Percentiles rank a stretch among this genome's conserved stretches.
phyloP scores from a whole-genome alignment of 1,139 yeast genomes.

The Nakaseomyces bracarensis region DNA sequence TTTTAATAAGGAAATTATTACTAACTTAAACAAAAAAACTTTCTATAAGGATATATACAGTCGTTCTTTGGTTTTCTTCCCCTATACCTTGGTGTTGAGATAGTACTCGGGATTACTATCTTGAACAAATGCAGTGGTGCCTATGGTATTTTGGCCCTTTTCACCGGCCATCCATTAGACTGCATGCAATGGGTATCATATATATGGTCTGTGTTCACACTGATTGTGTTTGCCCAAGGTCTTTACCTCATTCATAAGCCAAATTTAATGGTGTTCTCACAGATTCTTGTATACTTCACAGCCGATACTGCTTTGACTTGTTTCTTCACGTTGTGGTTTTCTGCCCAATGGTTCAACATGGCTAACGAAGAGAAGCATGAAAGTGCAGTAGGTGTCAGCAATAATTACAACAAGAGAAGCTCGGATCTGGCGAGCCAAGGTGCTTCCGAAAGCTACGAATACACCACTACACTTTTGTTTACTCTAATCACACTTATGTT shows the following conservation, averaged over 20 bases:
- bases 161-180: slow-evolving; percentile 84
- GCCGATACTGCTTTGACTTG: slow-evolving; percentile 61
- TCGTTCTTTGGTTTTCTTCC: slow-evolving; percentile 43
- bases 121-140: slow-evolving; percentile 85
- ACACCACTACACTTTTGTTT: slow-evolving; percentile 53
- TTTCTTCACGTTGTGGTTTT: slow-evolving; percentile 65
- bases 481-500: slow-evolving; percentile 46
- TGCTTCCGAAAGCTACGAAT: slow-evolving; percentile 64
- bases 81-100: slow-evolving; percentile 78
- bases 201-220: slow-evolving; percentile 49
- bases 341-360: slow-evolving; percentile 62
- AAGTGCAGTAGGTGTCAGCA: not conserved
- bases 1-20: too few species aligned
- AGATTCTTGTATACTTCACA: slow-evolving; percentile 55
- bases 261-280: slow-evolving; percentile 44
- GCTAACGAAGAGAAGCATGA: slow-evolving; percentile 21
- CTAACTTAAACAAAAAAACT: too few species aligned
- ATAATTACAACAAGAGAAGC: slow-evolving; percentile 5
- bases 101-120: slow-evolving; percentile 68
- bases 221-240: slow-evolving; percentile 64
- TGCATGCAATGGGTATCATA: slow-evolving; percentile 80
- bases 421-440: slow-evolving; percentile 40
- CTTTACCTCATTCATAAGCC: slow-evolving; percentile 44
- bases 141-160: slow-evolving; percentile 75
- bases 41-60: too few species aligned